Evolutionary conservation across 1,284 basidiomycete genomes (phyloP), one percentile per base, ranked within the genome.

Genomic region (Gomphus sp.): DNA sequence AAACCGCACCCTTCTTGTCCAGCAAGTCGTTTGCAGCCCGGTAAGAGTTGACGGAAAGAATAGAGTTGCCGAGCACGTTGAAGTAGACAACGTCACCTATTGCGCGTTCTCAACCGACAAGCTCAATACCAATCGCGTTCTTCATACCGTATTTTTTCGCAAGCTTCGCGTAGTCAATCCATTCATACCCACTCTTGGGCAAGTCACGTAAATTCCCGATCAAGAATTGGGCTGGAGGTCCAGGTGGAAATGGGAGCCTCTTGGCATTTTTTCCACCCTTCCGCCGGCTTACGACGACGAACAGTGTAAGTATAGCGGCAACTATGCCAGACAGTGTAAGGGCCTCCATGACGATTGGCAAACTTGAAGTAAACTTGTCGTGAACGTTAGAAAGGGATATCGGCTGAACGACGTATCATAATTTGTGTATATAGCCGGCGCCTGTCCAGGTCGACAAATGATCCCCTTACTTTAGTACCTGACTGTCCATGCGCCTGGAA

Each of bases 21-120:
- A 66, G 56, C 28, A 67, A 59, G 7, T 67, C 65, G 14, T 60
- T 58, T 4, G 62, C 65, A 12, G 56, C 61, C 47, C 63, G 52
- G 18, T 57, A 52, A 25, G 61, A 60, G 44, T 62, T 62, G n/a
- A 66, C 36, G 43, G 65, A 58, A 18, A 66, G 22, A n/a, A 63
- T 48, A 22, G 57, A 56, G 12, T 58, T 62, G 16, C 60, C 62
- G 18, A 62, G 51, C 8, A 62, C 56, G 25, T 36, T 55, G 25
- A 63, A 52, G 28, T 58, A 61, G 34, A 63, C 52, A 22, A 65
- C 62, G 34, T 63, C 60, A 36, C 57, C 53, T 59, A 25, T 28
- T 48, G 16, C 45, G 7, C 16, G 45, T 18, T 28, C 45, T 48
- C 16, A 48, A 16, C n/a, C 25, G 7, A 48, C n/a, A 9, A 48